A percentile compares a stretch with the other conserved stretches of the same genome.
These are phyloP conservation scores for Lotus japonicus DNA, from an alignment of 306 rosid species.

Conservation along the genomic window DNA sequence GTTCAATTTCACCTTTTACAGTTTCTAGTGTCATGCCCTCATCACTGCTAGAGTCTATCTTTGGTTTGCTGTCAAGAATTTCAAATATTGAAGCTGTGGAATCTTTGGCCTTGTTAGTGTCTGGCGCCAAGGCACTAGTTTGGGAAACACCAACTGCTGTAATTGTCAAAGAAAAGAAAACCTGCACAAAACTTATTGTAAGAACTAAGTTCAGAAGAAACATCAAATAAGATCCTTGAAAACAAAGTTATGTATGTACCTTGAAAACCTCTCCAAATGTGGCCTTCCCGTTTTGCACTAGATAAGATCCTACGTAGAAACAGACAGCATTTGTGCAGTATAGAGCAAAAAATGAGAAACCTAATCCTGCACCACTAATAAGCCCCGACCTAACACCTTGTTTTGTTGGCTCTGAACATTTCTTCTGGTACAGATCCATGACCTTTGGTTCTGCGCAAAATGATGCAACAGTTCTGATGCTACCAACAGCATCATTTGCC, in stretches of 20 bases:
- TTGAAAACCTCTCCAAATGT: constrained; percentile 68
- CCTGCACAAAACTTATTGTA: constrained; percentile 28
- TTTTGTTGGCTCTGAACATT: constrained; percentile 51
- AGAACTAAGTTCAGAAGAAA: constrained; percentile 9
- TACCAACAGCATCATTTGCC: constrained; percentile 81
- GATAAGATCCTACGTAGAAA: constrained; percentile 66
- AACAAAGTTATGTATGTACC: constrained; percentile 36
- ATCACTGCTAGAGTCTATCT: constrained; percentile 53
- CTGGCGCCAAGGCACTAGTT: constrained; percentile 58
- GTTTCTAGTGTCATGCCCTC: constrained; percentile 38
- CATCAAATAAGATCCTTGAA: neutral
- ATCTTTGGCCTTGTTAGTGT: constrained; percentile 69
- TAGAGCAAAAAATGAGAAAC: constrained; percentile 52
- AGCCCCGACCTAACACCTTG: constrained; percentile 65
- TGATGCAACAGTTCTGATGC: constrained; percentile 87
- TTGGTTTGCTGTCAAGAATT: constrained; percentile 64
- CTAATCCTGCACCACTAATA: constrained; percentile 75
- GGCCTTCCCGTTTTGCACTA: constrained; percentile 53
- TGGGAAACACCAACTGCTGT: constrained; percentile 69
- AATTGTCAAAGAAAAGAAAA: constrained; percentile 65
- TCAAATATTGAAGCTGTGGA: constrained; percentile 70
- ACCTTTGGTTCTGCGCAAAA: constrained; percentile 83
- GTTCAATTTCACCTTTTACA: constrained; percentile 47
- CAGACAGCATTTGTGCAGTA: constrained; percentile 61
- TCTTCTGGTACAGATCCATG: constrained; percentile 55